Percentiles rank a stretch among this genome's conserved stretches.
Evolutionary conservation across 1,284 basidiomycete species (phyloP).

Genomic region (Somion occarium): DNA sequence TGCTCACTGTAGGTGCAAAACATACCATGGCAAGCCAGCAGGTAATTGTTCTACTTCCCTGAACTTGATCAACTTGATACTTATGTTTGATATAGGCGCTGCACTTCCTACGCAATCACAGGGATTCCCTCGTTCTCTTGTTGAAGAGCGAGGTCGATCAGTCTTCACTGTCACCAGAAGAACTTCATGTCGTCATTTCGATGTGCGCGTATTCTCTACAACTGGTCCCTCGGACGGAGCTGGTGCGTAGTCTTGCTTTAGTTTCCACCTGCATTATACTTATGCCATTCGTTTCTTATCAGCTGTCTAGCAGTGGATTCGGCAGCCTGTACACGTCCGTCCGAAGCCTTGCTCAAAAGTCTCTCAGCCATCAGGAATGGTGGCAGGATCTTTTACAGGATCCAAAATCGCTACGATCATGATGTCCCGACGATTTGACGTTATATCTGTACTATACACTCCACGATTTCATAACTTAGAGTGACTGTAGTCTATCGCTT

Average conservation of each 20-base stretch:
- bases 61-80: background rate
- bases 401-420: background rate
- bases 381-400: constrained; percentile 1
- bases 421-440: background rate
- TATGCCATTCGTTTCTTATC: background rate
- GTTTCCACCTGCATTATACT: background rate
- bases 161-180: constrained; percentile 65
- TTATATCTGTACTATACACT: background rate
- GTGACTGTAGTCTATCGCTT: constrained; percentile 51
- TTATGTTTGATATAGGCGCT: constrained; percentile 44
- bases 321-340: background rate
- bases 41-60: constrained; percentile 30
- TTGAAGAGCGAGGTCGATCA: constrained; percentile 69
- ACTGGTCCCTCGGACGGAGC: constrained; percentile 67
- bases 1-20: constrained; percentile 63
- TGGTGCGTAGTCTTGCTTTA: constrained; percentile 45
- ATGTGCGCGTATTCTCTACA: constrained; percentile 66
- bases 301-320: constrained; percentile 1
- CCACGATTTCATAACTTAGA: background rate
- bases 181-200: constrained; percentile 72
- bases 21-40: constrained; percentile 65
- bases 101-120: constrained; percentile 74
- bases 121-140: constrained; percentile 75
- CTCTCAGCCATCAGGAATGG: constrained; percentile 1
- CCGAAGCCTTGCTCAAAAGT: background rate